Conservation (phyloP, 192 early-diverging fungal species). For the Entomortierella chlamydospora region DNA sequence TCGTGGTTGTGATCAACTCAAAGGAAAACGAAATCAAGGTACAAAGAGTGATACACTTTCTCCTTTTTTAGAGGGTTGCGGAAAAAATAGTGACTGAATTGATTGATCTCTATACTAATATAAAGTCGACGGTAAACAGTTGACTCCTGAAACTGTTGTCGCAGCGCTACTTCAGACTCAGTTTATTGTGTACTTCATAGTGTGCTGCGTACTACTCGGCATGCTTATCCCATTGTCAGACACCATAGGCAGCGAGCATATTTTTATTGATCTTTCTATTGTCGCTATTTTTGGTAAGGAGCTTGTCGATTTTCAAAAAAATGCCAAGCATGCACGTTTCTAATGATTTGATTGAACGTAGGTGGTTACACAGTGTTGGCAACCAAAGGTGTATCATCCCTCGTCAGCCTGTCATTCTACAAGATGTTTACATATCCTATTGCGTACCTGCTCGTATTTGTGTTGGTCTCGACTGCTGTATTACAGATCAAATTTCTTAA, state of each 20-base stretch:
- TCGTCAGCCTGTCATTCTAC: constrained; percentile 71
- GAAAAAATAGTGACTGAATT: too few species aligned
- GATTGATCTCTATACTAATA: background rate
- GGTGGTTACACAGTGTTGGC: constrained; percentile 80
- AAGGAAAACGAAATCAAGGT: constrained; percentile 67
- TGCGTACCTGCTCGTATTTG: constrained; percentile 69
- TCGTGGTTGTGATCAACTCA: constrained; percentile 70
- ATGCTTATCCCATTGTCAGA: constrained; percentile 59
- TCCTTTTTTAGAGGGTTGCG: constrained; percentile 3
- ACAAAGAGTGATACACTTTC: constrained; percentile 8
- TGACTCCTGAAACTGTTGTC: constrained; percentile 63
- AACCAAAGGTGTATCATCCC: constrained; percentile 75
- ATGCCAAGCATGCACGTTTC: background rate
- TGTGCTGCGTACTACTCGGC: constrained; percentile 47
- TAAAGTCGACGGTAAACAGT: constrained; percentile 28
- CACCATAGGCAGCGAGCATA: constrained; percentile 60
- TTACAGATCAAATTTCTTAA: constrained; percentile 76
- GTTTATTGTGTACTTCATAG: constrained; percentile 66
- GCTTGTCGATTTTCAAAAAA: background rate
- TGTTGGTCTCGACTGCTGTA: constrained; percentile 71
- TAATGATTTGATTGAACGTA: constrained; percentile 20
- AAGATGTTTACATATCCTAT: constrained; percentile 74
- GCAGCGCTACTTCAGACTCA: constrained; percentile 62
- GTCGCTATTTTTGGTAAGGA: constrained; percentile 76
- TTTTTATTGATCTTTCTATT: constrained; percentile 73